These are phyloP conservation scores for Backusella tuberculispora DNA, from an alignment of 192 early-diverging fungal species.

Conservation along the genomic window DNA sequence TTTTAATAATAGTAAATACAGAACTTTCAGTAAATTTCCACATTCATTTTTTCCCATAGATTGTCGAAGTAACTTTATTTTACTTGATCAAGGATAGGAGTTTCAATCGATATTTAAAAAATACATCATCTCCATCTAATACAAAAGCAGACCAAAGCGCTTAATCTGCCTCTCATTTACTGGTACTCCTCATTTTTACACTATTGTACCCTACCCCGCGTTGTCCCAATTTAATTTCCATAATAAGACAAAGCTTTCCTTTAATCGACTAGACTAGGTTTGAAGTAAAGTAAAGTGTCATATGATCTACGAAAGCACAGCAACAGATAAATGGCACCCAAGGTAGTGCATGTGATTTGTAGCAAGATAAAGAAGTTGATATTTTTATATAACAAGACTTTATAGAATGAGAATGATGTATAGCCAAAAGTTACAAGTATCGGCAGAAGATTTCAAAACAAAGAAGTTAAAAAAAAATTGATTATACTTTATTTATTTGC, in stretches of 20 bases:
- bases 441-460: no score
- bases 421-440: no score
- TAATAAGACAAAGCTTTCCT: neutral
- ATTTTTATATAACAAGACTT: no score
- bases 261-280: neutral
- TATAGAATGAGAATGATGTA: no score
- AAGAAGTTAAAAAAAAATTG: no score
- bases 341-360: neutral
- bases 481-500: neutral
- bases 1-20: no score
- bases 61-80: slow-evolving; percentile 7
- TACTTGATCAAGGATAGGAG: slow-evolving; percentile 1
- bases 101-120: slow-evolving; percentile 5
- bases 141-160: neutral
- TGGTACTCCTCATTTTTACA: neutral
- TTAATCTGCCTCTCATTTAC: neutral
- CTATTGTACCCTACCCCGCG: neutral
- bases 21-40: neutral
- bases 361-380: neutral
- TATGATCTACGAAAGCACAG: neutral
- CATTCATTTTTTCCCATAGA: slow-evolving; percentile 3
- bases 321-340: neutral
- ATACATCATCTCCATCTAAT: neutral
- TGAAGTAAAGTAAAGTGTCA: neutral
- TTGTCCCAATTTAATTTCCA: neutral